phyloP scores from a whole-genome alignment of 805 yeast genomes.

The Metschnikowia peoriensis region DNA sequence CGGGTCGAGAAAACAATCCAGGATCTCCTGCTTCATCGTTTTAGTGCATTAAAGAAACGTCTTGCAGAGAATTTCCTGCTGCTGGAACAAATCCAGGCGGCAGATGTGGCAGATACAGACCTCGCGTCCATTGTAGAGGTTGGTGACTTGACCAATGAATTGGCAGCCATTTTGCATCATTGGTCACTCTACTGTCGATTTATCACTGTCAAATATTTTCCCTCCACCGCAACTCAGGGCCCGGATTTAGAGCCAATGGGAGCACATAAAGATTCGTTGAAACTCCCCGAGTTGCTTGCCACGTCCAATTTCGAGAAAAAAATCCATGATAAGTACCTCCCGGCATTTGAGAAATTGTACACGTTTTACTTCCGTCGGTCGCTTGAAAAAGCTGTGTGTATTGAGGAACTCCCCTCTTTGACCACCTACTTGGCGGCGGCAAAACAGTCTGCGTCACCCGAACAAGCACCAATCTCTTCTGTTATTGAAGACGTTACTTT shows the following conservation, averaged over 20 bases:
- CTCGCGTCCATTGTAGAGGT: conserved; percentile 57
- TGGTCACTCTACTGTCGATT: conserved; percentile 83
- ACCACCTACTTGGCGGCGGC: conserved; percentile 37
- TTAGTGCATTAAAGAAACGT: conserved; percentile 25
- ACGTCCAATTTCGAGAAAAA: conserved; percentile 57
- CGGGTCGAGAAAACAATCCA: conserved; percentile 53
- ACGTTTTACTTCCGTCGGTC: conserved; percentile 73
- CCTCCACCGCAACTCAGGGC: not conserved
- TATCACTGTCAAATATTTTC: conserved; percentile 63
- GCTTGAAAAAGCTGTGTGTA: conserved; percentile 72
- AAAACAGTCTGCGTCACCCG: conserved; percentile 35
- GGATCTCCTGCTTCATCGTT: conserved; percentile 52
- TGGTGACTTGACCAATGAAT: conserved; percentile 66
- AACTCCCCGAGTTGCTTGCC: conserved; percentile 51
- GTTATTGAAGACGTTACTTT: conserved; percentile 82
- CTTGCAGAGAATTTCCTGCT: conserved; percentile 3
- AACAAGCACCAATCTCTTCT: conserved; percentile 71
- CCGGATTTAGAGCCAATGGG: not conserved
- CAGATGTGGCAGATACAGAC: conserved; percentile 31
- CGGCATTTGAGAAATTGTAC: conserved; percentile 62
- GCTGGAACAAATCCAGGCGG: not conserved
- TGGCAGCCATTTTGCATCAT: conserved; percentile 73
- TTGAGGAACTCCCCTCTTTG: conserved; percentile 69
- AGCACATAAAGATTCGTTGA: conserved; percentile 36
- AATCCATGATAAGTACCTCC: conserved; percentile 49